Evolutionary conservation across 78 protist species (phyloP).

Genomic region (Polysphondylium violaceum): DNA sequence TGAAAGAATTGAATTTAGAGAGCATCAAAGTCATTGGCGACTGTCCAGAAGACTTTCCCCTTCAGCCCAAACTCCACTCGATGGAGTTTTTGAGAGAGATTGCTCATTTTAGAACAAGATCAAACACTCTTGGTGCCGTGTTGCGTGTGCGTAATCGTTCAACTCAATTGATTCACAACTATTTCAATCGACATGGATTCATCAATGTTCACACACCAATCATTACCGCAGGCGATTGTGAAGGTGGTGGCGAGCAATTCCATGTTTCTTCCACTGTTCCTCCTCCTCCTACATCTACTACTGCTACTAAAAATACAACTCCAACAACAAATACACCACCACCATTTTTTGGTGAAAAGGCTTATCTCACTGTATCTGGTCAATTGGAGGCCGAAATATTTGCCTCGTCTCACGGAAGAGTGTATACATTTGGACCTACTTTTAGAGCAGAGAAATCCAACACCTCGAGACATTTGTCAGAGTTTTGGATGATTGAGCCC

Average conservation of each 20-base stretch:
- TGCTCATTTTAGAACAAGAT: slow-evolving; percentile 91
- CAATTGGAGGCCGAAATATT: slow-evolving; percentile 88
- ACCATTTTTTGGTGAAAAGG: slow-evolving; percentile 79
- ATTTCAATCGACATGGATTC: slow-evolving; percentile 78
- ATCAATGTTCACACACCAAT: slow-evolving; percentile 90
- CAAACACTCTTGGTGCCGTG: slow-evolving; percentile 83
- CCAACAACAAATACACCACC: background rate
- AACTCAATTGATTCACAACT: slow-evolving; percentile 80
- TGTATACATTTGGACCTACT: slow-evolving; percentile 96
- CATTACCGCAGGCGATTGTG: slow-evolving; percentile 92
- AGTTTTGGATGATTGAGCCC: slow-evolving; percentile 96
- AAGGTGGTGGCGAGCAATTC: slow-evolving; percentile 96
- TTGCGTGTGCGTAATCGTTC: slow-evolving; percentile 85
- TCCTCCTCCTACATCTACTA: background rate
- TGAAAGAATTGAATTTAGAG: background rate
- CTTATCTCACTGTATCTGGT: slow-evolving; percentile 91
- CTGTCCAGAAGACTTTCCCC: slow-evolving; percentile 80
- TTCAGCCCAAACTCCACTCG: slow-evolving; percentile 92
- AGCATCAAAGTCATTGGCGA: slow-evolving; percentile 9
- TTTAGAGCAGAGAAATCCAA: slow-evolving; percentile 89
- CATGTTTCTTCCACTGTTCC: slow-evolving; percentile 2
- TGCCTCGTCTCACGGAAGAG: slow-evolving; percentile 71
- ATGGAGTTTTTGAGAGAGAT: slow-evolving; percentile 92
- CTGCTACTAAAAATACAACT: background rate
- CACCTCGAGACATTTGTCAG: slow-evolving; percentile 92